phyloP scores from a whole-genome alignment of 2,329 filamentous ascomycete genomes.

The Diaporthe sp. region DNA sequence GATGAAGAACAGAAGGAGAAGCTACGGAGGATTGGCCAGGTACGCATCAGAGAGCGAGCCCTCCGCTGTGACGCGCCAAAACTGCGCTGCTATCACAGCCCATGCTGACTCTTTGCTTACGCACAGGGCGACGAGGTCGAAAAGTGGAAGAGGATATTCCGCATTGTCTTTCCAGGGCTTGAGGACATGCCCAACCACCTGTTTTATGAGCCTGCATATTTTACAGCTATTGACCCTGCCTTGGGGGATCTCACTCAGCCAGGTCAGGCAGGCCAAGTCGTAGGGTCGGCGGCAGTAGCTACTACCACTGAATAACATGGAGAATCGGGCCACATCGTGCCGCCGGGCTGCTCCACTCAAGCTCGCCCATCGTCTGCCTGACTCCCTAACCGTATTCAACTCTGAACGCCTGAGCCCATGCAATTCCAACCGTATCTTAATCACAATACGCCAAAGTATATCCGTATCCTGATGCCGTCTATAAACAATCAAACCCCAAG shows the following conservation, averaged over 20 bases:
- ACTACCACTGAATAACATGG: not conserved
- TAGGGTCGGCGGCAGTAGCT: not conserved
- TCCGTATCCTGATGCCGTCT: conserved; percentile 19
- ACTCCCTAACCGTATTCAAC: not conserved
- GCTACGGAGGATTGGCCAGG: conserved; percentile 44
- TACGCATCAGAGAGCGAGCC: conserved; percentile 38
- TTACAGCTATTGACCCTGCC: conserved; percentile 37
- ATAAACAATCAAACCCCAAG: conserved; percentile 22
- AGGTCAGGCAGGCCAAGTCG: not conserved
- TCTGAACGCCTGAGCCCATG: conserved; percentile 14
- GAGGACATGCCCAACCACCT: conserved; percentile 21
- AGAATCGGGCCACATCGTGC: not conserved
- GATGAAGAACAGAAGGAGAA: conserved; percentile 56
- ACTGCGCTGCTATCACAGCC: conserved; percentile 1
- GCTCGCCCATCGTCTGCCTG: conserved; percentile 1
- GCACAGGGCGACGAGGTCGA: conserved; percentile 36
- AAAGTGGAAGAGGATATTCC: conserved; percentile 39
- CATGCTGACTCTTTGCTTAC: conserved; percentile 16
- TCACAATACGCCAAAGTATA: conserved; percentile 25
- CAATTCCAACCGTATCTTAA: conserved; percentile 8
- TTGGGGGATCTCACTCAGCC: conserved; percentile 18
- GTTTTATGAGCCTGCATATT: conserved; percentile 18
- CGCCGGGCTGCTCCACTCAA: not conserved
- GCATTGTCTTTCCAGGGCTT: conserved; percentile 35
- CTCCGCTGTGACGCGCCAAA: too few relatives aligned